A percentile compares a stretch with the other conserved stretches of the same genome.
phyloP scores from a whole-genome alignment of 257 asterid species.

The Solanum pinnatisectum region DNA sequence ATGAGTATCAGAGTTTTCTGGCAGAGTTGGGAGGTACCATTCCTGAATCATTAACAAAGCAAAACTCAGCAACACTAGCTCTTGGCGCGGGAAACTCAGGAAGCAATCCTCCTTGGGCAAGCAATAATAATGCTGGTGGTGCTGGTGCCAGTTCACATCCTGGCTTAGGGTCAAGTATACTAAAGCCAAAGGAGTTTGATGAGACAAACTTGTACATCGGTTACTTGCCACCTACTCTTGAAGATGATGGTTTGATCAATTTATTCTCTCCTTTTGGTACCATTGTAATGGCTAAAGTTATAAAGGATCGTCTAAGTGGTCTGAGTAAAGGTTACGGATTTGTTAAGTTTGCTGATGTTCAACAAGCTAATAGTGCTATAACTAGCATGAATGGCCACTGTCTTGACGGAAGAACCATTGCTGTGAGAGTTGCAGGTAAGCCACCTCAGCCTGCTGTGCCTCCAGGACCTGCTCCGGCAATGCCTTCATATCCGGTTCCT shows the following conservation, averaged over 20 bases:
- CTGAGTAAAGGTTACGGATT: slow-evolving; percentile 92
- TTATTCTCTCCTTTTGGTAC: slow-evolving; percentile 82
- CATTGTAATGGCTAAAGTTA: slow-evolving; percentile 95
- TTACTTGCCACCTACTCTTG: slow-evolving; percentile 81
- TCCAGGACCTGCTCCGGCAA: slow-evolving; percentile 67
- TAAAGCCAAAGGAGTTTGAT: slow-evolving; percentile 84
- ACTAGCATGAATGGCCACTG: slow-evolving; percentile 84
- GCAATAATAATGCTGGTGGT: slow-evolving; percentile 24
- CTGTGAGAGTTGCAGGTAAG: slow-evolving; percentile 91
- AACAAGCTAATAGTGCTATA: slow-evolving; percentile 84
- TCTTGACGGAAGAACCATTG: slow-evolving; percentile 94
- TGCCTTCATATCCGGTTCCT: slow-evolving; percentile 55
- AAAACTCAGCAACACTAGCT: slow-evolving; percentile 48
- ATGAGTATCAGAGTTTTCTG: slow-evolving; percentile 84
- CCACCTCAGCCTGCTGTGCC: slow-evolving; percentile 84
- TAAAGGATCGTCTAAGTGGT: slow-evolving; percentile 70
- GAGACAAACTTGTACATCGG: slow-evolving; percentile 89
- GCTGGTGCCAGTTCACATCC: slow-evolving; percentile 34
- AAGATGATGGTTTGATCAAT: slow-evolving; percentile 74
- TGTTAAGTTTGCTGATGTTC: slow-evolving; percentile 79
- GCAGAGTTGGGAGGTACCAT: slow-evolving; percentile 90
- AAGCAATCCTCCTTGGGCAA: slow-evolving; percentile 79
- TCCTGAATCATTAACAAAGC: slow-evolving; percentile 60
- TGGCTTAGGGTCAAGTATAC: slow-evolving; percentile 36
- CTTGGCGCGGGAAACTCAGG: slow-evolving; percentile 55